These are phyloP conservation scores for Agroathelia rolfsii DNA, from an alignment of 1,284 basidiomycete species.

Conservation along the genomic window DNA sequence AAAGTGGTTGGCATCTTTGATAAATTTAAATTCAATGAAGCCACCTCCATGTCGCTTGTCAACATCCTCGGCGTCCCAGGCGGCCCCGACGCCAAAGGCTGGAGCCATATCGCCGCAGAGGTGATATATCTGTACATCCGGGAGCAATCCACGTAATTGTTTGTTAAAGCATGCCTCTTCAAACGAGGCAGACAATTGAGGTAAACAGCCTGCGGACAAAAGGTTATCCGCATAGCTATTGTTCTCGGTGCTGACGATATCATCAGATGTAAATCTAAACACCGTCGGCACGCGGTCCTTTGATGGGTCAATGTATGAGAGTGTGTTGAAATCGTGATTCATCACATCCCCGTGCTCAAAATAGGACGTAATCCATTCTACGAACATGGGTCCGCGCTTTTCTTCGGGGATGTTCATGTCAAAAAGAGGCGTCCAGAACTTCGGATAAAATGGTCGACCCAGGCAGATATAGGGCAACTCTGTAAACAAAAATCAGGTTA, in stretches of 20 bases:
- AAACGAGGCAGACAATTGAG: too few relatives aligned
- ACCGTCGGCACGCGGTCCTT: slow-evolving; percentile 13
- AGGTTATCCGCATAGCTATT: too few relatives aligned
- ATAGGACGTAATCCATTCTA: slow-evolving; percentile 23
- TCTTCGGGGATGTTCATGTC: slow-evolving; percentile 14
- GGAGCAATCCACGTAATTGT: too few relatives aligned
- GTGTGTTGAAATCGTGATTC: slow-evolving; percentile 15
- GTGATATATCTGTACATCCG: too few relatives aligned
- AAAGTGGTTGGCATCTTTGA: slow-evolving; percentile 22
- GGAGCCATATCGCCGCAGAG: slow-evolving; percentile 13
- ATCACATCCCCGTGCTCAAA: slow-evolving; percentile 25
- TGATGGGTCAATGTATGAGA: slow-evolving; percentile 14
- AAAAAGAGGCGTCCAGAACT: slow-evolving; percentile 13
- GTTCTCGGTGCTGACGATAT: too few relatives aligned
- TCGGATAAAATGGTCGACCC: slow-evolving; percentile 13
- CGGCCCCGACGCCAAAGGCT: slow-evolving; percentile 12
- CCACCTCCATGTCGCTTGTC: slow-evolving; percentile 15
- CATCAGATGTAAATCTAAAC: slow-evolving; percentile 13
- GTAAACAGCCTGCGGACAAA: too few relatives aligned
- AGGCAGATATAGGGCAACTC: slow-evolving; percentile 18
- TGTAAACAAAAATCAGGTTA: slow-evolving; percentile 8
- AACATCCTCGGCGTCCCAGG: slow-evolving; percentile 19
- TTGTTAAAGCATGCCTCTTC: too few relatives aligned
- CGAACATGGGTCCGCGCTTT: slow-evolving; percentile 13
- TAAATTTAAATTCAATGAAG: slow-evolving; percentile 15